phyloP scores from a whole-genome alignment of 2,329 filamentous ascomycete genomes.

The Penicillium glabrum region DNA sequence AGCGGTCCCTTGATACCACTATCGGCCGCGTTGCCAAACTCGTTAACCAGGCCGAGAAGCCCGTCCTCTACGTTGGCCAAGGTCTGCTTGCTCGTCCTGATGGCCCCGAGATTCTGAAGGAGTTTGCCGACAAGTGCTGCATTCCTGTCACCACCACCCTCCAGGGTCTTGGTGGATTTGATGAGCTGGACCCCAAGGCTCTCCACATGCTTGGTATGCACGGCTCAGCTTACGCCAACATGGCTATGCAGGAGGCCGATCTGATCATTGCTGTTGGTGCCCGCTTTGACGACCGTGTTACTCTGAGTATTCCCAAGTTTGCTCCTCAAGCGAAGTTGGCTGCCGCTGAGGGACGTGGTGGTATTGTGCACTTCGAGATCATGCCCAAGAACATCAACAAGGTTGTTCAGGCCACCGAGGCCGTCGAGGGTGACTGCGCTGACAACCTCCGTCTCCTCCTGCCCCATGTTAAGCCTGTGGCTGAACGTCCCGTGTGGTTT shows the following conservation, averaged over 20 bases:
- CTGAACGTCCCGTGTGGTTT: constrained; percentile 82
- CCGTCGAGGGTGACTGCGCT: constrained; percentile 88
- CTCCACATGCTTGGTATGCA: constrained; percentile 99
- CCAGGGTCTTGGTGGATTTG: constrained; percentile 86
- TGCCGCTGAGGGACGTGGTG: constrained; percentile 79
- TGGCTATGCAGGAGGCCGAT: constrained; percentile 96
- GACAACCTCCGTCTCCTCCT: constrained; percentile 74
- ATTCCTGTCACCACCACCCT: constrained; percentile 97
- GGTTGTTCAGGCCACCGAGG: constrained; percentile 93
- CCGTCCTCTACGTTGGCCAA: constrained; percentile 91
- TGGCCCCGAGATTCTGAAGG: constrained; percentile 75
- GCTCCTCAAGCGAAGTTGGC: constrained; percentile 85
- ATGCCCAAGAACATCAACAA: constrained; percentile 99
- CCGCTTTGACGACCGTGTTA: constrained; percentile 96
- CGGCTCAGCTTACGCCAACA: constrained; percentile 94
- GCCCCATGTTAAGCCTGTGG: constrained; percentile 65
- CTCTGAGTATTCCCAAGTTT: constrained; percentile 76
- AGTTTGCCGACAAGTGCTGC: constrained; percentile 83
- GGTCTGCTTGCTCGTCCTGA: constrained; percentile 79
- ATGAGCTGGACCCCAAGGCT: constrained; percentile 90
- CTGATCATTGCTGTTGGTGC: constrained; percentile 91
- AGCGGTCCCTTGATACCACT: constrained; percentile 70
- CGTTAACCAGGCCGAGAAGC: constrained; percentile 88
- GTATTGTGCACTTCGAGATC: constrained; percentile 96
- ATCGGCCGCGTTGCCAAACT: constrained; percentile 76